Evolutionary conservation across 257 asterid species (phyloP).

Genomic region (Penstemon newberryi): DNA sequence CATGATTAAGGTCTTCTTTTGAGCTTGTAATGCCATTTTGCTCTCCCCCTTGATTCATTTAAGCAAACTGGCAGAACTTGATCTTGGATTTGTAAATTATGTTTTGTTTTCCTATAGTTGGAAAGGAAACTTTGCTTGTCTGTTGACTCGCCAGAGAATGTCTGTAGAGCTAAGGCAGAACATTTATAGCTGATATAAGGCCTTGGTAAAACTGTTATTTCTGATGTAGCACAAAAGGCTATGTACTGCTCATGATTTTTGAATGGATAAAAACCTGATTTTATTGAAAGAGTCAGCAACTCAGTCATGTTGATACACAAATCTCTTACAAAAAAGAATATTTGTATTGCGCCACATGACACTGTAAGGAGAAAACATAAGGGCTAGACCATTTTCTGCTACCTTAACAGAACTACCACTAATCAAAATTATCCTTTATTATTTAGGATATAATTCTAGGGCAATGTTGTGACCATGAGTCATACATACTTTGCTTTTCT

Average conservation of each 20-base stretch:
- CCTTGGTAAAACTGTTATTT: neutral
- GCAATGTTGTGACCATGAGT: neutral
- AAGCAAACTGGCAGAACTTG: neutral
- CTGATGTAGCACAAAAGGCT: neutral
- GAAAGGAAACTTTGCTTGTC: neutral
- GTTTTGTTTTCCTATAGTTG: neutral
- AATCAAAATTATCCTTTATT: too few relatives aligned
- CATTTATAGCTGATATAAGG: neutral
- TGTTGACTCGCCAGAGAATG: neutral
- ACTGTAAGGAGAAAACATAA: neutral
- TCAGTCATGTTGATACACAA: too few relatives aligned
- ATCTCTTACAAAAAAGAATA: too few relatives aligned
- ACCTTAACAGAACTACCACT: neutral
- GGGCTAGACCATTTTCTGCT: constrained; percentile 1
- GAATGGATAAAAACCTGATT: neutral
- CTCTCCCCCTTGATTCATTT: neutral
- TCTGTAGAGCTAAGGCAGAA: neutral
- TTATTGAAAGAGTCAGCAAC: too few relatives aligned
- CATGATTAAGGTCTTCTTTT: neutral
- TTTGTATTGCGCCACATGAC: too few relatives aligned
- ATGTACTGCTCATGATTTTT: neutral
- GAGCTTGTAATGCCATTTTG: constrained; percentile 2
- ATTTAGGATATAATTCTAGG: neutral
- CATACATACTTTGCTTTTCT: neutral
- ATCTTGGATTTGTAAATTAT: neutral